Evolutionary conservation across 768 basidiomycete species (phyloP).

Genomic region (Mycena crocata): DNA sequence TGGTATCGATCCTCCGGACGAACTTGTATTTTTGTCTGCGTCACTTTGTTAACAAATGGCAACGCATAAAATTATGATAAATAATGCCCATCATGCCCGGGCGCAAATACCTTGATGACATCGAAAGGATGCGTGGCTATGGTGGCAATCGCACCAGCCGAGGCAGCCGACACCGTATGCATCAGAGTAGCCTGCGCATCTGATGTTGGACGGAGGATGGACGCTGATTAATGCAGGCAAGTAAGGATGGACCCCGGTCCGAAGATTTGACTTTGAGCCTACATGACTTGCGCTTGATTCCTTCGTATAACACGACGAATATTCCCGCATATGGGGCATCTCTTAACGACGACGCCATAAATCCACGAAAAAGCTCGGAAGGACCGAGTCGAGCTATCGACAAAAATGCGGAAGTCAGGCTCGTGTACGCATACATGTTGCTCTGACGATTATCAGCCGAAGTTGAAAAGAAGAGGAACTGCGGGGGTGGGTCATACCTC

Average conservation of each 20-base stretch:
- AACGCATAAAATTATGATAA: background rate
- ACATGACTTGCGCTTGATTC: constrained; percentile 82
- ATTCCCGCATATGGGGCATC: constrained; percentile 96
- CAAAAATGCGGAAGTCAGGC: constrained; percentile 66
- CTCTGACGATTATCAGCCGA: constrained; percentile 60
- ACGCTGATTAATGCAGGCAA: constrained; percentile 45
- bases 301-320: constrained; percentile 90
- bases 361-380: constrained; percentile 86
- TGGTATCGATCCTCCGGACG: constrained; percentile 82
- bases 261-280: constrained; percentile 35
- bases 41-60: constrained; percentile 1
- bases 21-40: constrained; percentile 92
- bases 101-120: constrained; percentile 81
- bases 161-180: constrained; percentile 77
- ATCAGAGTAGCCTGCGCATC: constrained; percentile 60
- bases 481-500: constrained; percentile 68
- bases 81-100: no score
- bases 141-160: constrained; percentile 88
- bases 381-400: constrained; percentile 78
- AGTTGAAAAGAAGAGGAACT: background rate
- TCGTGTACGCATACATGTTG: constrained; percentile 78
- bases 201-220: constrained; percentile 56
- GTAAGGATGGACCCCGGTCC: constrained; percentile 23
- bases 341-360: constrained; percentile 87
- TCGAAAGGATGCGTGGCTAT: constrained; percentile 93